phyloP scores from a whole-genome alignment of 495 filamentous ascomycete genomes.

The Mycothermus thermophilus region DNA sequence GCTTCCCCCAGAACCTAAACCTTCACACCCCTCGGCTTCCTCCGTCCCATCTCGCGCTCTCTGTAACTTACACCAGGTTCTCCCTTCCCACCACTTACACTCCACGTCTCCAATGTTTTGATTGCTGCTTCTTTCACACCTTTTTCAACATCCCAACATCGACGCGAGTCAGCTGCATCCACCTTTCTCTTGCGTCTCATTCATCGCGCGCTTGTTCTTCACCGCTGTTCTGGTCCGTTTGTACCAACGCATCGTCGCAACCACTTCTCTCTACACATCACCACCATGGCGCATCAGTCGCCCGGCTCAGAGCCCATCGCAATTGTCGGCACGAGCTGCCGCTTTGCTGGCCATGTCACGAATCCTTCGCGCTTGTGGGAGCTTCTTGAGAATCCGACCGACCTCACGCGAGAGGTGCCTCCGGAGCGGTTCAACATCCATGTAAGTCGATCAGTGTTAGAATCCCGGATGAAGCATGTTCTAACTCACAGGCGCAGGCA shows the following conservation, averaged over 20 bases:
- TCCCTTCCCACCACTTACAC: too few relatives aligned
- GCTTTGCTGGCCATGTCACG: conserved; percentile 42
- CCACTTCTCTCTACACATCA: too few relatives aligned
- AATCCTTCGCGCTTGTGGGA: conserved; percentile 42
- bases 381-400: conserved; percentile 19
- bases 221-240: conserved; percentile 1
- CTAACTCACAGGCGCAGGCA: conserved; percentile 4
- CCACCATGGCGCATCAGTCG: conserved; percentile 20
- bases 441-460: too few relatives aligned
- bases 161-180: too few relatives aligned
- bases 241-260: neutral
- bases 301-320: conserved; percentile 40
- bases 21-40: too few relatives aligned
- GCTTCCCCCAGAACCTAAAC: too few relatives aligned
- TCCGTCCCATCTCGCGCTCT: too few relatives aligned
- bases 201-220: neutral
- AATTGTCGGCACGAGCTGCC: conserved; percentile 44
- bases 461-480: neutral
- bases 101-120: too few relatives aligned
- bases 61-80: too few relatives aligned
- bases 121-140: too few relatives aligned
- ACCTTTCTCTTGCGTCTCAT: too few relatives aligned
- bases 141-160: too few relatives aligned
- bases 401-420: conserved; percentile 35
- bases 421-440: conserved; percentile 35